These are phyloP conservation scores for Pseudocercospora ulei DNA, from an alignment of 2,329 filamentous ascomycete genomes.

Conservation along the genomic window DNA sequence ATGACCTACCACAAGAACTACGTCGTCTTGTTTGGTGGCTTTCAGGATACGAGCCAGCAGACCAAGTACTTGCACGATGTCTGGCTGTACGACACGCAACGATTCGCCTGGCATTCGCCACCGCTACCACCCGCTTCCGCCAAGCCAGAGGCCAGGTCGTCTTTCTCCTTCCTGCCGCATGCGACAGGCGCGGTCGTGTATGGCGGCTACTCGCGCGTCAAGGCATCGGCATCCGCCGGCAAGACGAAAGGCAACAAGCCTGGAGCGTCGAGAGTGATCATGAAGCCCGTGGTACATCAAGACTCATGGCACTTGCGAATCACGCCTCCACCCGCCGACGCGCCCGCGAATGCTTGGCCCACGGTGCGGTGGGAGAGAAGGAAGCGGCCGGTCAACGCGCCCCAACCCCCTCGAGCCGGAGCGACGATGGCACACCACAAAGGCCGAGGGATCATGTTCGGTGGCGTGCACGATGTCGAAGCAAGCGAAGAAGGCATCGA, in stretches of 20 bases:
- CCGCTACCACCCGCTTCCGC: slow-evolving; percentile 59
- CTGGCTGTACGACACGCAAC: slow-evolving; percentile 89
- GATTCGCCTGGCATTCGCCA: slow-evolving; percentile 74
- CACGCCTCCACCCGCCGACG: slow-evolving; percentile 59
- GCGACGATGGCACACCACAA: slow-evolving; percentile 92
- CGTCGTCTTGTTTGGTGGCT: slow-evolving; percentile 88
- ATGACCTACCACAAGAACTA: slow-evolving; percentile 98
- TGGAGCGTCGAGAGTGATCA: slow-evolving; percentile 55
- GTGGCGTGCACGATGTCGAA: slow-evolving; percentile 62
- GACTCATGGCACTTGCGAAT: slow-evolving; percentile 91
- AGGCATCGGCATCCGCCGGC: slow-evolving; percentile 51
- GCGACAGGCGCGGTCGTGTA: slow-evolving; percentile 83
- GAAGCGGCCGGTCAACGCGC: slow-evolving; percentile 83
- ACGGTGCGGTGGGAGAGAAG: slow-evolving; percentile 81
- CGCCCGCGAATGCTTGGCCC: slow-evolving; percentile 55
- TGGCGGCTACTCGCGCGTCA: slow-evolving; percentile 88
- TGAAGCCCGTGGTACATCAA: slow-evolving; percentile 83
- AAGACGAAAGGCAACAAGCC: slow-evolving; percentile 53
- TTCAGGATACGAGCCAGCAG: slow-evolving; percentile 90
- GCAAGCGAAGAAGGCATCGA: slow-evolving; percentile 67
- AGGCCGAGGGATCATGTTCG: slow-evolving; percentile 83
- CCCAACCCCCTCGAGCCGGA: slow-evolving; percentile 72
- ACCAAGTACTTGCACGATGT: slow-evolving; percentile 89
- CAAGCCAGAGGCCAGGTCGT: slow-evolving; percentile 82
- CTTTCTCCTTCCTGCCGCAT: slow-evolving; percentile 83